A percentile compares a stretch with the other conserved stretches of the same genome.
phyloP scores from a whole-genome alignment of 2,329 filamentous ascomycete species.

The Aspergillus ruber region DNA sequence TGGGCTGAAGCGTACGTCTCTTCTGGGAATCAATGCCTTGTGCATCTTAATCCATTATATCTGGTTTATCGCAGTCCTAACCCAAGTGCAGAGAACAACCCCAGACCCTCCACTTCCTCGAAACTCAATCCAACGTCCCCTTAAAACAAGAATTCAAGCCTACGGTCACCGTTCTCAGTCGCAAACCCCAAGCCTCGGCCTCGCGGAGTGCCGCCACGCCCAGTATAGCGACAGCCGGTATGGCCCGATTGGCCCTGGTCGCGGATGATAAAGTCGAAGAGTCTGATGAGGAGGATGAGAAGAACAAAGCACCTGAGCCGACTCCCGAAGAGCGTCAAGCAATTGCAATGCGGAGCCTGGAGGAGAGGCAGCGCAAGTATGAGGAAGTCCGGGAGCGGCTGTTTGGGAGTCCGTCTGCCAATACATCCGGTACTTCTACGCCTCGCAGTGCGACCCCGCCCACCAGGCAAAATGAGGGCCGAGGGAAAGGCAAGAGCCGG shows the following conservation, averaged over 20 bases:
- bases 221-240: constrained; percentile 36
- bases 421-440: constrained; percentile 52
- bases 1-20: constrained; percentile 75
- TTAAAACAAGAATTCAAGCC: constrained; percentile 70
- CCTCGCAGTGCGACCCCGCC: constrained; percentile 60
- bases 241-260: constrained; percentile 44
- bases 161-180: constrained; percentile 74
- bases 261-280: constrained; percentile 53
- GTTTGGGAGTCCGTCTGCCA: constrained; percentile 56
- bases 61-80: constrained; percentile 2
- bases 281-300: constrained; percentile 53
- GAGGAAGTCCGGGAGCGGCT: constrained; percentile 83
- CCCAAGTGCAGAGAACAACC: constrained; percentile 57
- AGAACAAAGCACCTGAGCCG: constrained; percentile 53
- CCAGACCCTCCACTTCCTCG: constrained; percentile 68
- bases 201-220: constrained; percentile 41
- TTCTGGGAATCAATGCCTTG: neutral
- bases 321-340: constrained; percentile 71
- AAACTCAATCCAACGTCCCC: constrained; percentile 57
- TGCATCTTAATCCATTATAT: neutral
- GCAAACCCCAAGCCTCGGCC: constrained; percentile 62
- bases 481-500: constrained; percentile 44
- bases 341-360: constrained; percentile 70
- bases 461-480: constrained; percentile 25
- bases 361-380: constrained; percentile 86